These are phyloP conservation scores for Bolboschoenoplectus hybrid DNA, from an alignment of 202 grass and related monocot species.

Conservation along the genomic window DNA sequence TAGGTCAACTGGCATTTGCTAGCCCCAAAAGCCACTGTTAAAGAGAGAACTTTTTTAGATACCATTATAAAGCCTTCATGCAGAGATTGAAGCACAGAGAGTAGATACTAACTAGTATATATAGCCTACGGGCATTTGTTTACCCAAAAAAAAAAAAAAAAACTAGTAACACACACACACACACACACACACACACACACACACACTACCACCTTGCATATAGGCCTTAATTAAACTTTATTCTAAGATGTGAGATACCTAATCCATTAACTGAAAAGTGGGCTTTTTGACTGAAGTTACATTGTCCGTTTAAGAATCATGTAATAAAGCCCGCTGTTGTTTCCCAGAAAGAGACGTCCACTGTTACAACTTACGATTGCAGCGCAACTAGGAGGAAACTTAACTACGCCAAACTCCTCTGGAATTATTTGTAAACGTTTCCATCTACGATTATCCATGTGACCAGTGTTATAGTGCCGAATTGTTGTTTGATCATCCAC, in stretches of 20 bases:
- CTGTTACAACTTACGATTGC: not conserved
- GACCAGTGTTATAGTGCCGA: not conserved
- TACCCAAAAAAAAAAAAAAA: too few species aligned
- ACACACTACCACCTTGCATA: too few species aligned
- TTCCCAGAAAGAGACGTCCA: slow-evolving; percentile 26
- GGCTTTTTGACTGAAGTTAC: slow-evolving; percentile 34
- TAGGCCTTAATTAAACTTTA: not conserved
- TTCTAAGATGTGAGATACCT: slow-evolving; percentile 13
- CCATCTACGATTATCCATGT: not conserved
- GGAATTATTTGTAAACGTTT: not conserved
- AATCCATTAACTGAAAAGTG: slow-evolving; percentile 24
- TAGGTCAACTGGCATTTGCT: slow-evolving; percentile 16
- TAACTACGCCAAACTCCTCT: not conserved
- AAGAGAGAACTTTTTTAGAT: not conserved
- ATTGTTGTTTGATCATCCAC: not conserved
- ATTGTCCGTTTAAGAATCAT: slow-evolving; percentile 2
- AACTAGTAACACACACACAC: too few species aligned
- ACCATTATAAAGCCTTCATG: slow-evolving; percentile 12
- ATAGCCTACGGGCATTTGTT: too few species aligned
- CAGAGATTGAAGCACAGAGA: not conserved
- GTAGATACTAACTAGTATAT: not conserved
- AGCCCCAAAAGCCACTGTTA: not conserved
- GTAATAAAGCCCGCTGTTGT: slow-evolving; percentile 15
- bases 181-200: too few species aligned
- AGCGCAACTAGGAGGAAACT: slow-evolving; percentile 31